Percentiles rank a stretch among this genome's conserved stretches.
Conservation (phyloP, 306 rosid species). For the Psophocarpus tetragonolobus region DNA sequence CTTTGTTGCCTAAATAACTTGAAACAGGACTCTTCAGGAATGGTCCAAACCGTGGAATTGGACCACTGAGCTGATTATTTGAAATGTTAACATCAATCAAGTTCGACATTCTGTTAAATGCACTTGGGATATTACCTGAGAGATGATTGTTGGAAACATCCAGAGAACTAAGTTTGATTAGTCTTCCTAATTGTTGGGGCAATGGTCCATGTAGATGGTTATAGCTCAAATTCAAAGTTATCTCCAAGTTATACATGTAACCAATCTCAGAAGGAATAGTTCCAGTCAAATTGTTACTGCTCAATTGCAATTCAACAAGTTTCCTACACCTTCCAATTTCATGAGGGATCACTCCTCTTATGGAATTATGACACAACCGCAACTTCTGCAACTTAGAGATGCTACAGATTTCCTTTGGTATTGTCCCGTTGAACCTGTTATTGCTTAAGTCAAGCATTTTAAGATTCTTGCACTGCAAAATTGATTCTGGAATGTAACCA, state of each 20-base stretch:
- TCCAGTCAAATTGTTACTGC: conserved; percentile 70
- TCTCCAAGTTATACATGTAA: not conserved
- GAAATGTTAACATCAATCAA: not conserved
- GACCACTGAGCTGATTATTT: not conserved
- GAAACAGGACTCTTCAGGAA: not conserved
- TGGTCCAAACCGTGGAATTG: not conserved
- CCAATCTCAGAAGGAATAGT: conserved; percentile 17
- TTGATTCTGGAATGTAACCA: conserved; percentile 62
- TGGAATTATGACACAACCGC: conserved; percentile 65
- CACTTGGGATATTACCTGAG: not conserved
- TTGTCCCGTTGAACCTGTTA: not conserved
- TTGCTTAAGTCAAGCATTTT: not conserved
- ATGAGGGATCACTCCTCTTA: conserved; percentile 69
- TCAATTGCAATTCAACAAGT: conserved; percentile 46
- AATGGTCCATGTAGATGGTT: not conserved
- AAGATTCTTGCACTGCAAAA: not conserved
- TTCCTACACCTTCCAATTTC: conserved; percentile 53
- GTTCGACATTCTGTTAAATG: not conserved
- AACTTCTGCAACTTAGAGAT: conserved; percentile 37
- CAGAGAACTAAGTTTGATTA: not conserved
- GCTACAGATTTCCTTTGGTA: not conserved
- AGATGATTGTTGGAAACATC: not conserved
- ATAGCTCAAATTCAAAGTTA: not conserved
- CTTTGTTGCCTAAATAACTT: not conserved
- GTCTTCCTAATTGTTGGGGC: not conserved